Evolutionary conservation across 768 basidiomycete genomes (phyloP), one percentile per base, ranked within the genome.

Genomic region (Clitopilus hobsonii): DNA sequence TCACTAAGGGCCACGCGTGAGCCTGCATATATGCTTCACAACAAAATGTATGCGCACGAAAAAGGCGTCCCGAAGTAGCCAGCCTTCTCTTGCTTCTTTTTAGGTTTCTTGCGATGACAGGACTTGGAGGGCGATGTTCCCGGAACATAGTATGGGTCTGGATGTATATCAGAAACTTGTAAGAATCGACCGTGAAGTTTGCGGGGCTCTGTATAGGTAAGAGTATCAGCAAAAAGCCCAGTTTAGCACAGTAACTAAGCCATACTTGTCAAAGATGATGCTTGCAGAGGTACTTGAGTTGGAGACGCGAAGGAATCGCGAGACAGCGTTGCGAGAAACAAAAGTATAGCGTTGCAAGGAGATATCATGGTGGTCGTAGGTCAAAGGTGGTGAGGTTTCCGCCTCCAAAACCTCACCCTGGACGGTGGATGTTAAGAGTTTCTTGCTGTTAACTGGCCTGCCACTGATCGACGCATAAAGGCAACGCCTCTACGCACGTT

Each of bases 151-250:
- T 79, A 71, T 20, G 83, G 81, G 69, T 92, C 91, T 28, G 90
- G 90, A 63, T 94, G 91, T 55, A 92, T 82, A 68, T 94, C 91
- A 20, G 89, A 90, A 58, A 93, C 83, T 57, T 91, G 89, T 23
- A 93, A 67, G 69, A 91, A 92, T 47, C 88, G 81, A 8, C 88
- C 88, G 54, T 82, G 81, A 18, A 89, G 73, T 64, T 78, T 82
- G 55, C 69, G 77, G 38, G 73, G 73, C 54, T 70, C 75, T 77
- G 65, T 63, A 28, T n/a, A 38, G 48, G 20, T n/a, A 38, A 50
- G 20, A 47, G 24, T 45, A n/a, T 11, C 38, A 27, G 18, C 54
- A 25, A 28, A 4, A 20, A 18, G 52, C 49, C 11, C 22, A 54
- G 38, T 26, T 25, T 52, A 51, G 18, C 27, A 50, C 41, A 51